These are phyloP conservation scores for Gyrodon lividus DNA, from an alignment of 768 basidiomycete species.

Conservation along the genomic window DNA sequence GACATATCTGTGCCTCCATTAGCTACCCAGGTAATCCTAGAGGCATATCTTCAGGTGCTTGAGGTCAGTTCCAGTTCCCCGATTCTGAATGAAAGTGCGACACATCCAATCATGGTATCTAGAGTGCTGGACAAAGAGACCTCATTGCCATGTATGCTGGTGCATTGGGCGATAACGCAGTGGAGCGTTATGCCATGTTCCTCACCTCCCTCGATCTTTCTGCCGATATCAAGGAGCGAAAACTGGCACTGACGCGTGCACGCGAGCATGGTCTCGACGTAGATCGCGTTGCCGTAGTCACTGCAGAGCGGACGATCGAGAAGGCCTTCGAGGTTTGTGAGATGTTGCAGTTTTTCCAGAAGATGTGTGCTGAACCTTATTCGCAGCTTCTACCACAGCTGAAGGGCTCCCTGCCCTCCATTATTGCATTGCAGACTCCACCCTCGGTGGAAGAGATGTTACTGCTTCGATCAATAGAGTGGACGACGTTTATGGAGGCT, in stretches of 20 bases:
- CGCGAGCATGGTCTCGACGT: constrained; percentile 84
- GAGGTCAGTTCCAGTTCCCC: constrained; percentile 49
- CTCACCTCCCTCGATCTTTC: constrained; percentile 72
- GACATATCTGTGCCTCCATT: constrained; percentile 69
- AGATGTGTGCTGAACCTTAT: constrained; percentile 9
- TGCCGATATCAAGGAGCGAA: constrained; percentile 62
- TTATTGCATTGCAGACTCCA: constrained; percentile 54
- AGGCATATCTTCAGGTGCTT: constrained; percentile 84
- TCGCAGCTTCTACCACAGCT: constrained; percentile 50
- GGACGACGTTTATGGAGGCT: constrained; percentile 76
- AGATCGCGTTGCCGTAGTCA: constrained; percentile 71
- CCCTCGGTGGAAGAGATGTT: constrained; percentile 59
- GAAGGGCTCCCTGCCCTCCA: constrained; percentile 58
- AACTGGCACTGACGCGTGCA: constrained; percentile 69
- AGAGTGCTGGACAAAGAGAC: constrained; percentile 76
- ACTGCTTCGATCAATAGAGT: constrained; percentile 87
- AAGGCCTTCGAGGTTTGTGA: constrained; percentile 59
- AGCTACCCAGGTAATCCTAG: constrained; percentile 78
- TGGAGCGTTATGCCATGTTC: constrained; percentile 91
- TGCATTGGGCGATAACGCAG: constrained; percentile 85
- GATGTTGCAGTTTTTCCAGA: constrained; percentile 2
- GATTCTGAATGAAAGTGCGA: not conserved
- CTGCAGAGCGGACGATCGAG: constrained; percentile 77
- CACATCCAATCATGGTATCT: constrained; percentile 1
- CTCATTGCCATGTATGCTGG: constrained; percentile 94